Base-by-base conservation (phyloP, 2,329 filamentous ascomycete species). In the Bipolaris bicolor region DNA sequence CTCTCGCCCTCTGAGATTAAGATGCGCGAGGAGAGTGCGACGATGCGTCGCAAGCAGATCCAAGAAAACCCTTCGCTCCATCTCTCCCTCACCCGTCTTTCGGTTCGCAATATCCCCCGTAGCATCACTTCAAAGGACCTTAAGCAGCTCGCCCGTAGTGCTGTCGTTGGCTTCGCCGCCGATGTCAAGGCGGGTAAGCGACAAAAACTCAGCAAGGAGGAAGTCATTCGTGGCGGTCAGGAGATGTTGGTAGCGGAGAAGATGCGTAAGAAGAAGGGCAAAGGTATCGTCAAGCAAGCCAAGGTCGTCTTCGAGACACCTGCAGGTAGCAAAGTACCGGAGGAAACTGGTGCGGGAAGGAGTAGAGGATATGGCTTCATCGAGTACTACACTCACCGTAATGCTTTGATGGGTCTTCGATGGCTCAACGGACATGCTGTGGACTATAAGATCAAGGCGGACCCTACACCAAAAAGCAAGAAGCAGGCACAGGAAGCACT, bases 331-430 rank as follows among this genome's bases (percentile, higher is more conserved):
- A 98, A 97, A 80, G 87, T 97, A 13, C 78, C 84, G 7, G 92
- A 96, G 78, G 83, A 85, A 41, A 87, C 82, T 49, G 92, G 90
- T 7, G 92, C 88, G 6, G 93, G 93, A 45, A 86, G 90, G 73
- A 95, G 90, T 74, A 86, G 94, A 74, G 95, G 95, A 5, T 99
- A 99, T 75, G 95, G 96, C 11, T 99, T 99, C 80, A 90, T 99
- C 65, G 95, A 99, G 79, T 99, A 97, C 78, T 90, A 88, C 63
- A 95, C 91, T 29, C 95, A 99, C 73, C 89, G 95, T 48, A 94
- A 90, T 82, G 95, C 95, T 13, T 83, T 99, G 37, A 98, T 98
- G 91, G 95, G 92, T 22, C 81, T 99, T 61, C 85, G 95, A 45
- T 98, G 92, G 88, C 83, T 99, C 55, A 99, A 99, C 74, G 93